Base-by-base conservation (phyloP, 1,139 yeast species). In the Taiozyma sp. region DNA sequence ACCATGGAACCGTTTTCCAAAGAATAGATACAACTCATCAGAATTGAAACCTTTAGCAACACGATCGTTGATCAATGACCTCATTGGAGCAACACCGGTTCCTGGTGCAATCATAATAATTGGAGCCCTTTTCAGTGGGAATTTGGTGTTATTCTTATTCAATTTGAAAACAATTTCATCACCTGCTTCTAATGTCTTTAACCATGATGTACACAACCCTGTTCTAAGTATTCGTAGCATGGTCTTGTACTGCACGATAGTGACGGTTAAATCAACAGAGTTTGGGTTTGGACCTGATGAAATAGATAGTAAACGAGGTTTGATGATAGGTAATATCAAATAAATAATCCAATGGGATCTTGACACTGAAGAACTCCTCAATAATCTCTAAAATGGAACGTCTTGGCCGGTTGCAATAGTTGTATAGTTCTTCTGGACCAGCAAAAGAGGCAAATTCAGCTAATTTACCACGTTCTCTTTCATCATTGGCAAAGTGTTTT, bases 1-100 rank as follows among this genome's bases (percentile, higher is more conserved):
- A 2, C 72, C 74, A 43, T 73, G 72, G 57, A 69, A 75, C 52
- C 99, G 72, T 66, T 88, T 86, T 2, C 99, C 99, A 56, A 81
- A 82, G 62, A 90, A 88, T 42, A 93, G 68, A 46, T 72, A 68
- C 47, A 80, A 60, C 3, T 70, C 67, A 34, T 59, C 65, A 5
- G 56, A 48, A 26, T 61, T 60, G 9, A 59, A 46, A 1, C 69
- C 54, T 1, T 65, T 53, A 5, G 56, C 52, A 34, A 66, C 50
- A 29, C 63, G 58, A 4, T 67, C 55, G 43, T 78, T 79, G 13
- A 89, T 74, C 26, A 88, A 63, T 1, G 89, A 77, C 60, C 87
- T 78, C 77, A 90, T 81, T 1, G 97, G 97, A 0, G 98, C 97
- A 9, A 91, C 73, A 1, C 98, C 98, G 0, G 97, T 91, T 8